A percentile compares a stretch with the other conserved stretches of the same genome.
Evolutionary conservation across 768 basidiomycete species (phyloP).

Genomic region (Tylopilus plumbeoviolaceoides): DNA sequence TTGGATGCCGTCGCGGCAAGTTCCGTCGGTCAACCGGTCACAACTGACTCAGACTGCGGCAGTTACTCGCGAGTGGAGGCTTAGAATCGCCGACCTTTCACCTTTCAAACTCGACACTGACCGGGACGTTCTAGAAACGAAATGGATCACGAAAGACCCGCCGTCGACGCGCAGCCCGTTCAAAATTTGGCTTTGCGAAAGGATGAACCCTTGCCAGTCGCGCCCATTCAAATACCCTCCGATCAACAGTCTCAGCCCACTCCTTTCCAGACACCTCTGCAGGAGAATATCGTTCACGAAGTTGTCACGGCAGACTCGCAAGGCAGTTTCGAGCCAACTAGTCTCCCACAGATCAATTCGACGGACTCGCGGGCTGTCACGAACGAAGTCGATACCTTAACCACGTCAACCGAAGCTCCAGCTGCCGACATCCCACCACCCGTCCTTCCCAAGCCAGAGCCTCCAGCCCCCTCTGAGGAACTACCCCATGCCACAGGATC

Average conservation of each 20-base stretch:
- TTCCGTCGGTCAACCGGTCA: constrained; percentile 13
- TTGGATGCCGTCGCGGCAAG: constrained; percentile 24
- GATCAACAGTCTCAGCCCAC: constrained; percentile 6
- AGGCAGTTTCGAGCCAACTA: background rate
- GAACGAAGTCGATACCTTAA: constrained; percentile 1
- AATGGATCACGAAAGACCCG: constrained; percentile 19
- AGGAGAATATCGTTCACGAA: background rate
- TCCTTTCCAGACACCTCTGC: constrained; percentile 1
- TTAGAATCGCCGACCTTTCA: background rate
- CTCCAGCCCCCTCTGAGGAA: constrained; percentile 3
- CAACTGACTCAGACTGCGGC: background rate
- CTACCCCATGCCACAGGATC: constrained; percentile 1
- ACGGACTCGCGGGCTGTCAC: constrained; percentile 2
- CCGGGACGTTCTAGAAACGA: background rate
- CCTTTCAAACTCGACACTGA: background rate
- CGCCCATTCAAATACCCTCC: constrained; percentile 2
- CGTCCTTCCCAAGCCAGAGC: constrained; percentile 2
- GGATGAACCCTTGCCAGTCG: constrained; percentile 7
- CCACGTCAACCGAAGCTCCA: background rate
- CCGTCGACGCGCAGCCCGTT: constrained; percentile 1
- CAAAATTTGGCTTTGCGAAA: constrained; percentile 3
- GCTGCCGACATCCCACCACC: constrained; percentile 8
- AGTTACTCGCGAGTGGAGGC: background rate
- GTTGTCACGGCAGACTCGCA: background rate
- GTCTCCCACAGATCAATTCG: background rate